Evolutionary conservation across 805 yeast genomes (phyloP), one percentile per base, ranked within the genome.

Genomic region (Tetrapisispora pingtungensis): DNA sequence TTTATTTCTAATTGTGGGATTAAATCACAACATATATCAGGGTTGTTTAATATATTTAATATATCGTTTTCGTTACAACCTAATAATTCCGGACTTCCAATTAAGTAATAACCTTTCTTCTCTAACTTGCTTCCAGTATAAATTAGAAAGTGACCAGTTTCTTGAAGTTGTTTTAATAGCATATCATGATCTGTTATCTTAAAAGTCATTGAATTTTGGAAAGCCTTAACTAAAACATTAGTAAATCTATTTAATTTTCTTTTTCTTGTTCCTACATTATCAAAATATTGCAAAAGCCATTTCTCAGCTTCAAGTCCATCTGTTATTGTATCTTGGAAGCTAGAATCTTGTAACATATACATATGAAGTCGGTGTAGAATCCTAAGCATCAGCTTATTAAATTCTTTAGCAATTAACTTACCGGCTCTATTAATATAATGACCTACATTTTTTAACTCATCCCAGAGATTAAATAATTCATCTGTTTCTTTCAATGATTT

Each of bases 401-500:
- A 81, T 54, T 82, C 87, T 50, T 81, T 81, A 0, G 96, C 93
- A 43, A 90, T 79, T 14, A 82, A 80, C 6, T 78, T 74, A 34
- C 93, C 86, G 26, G 94, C 90, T 6, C 86, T 84, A 35, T 84
- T 88, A 26, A 93, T 74, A 52, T 74, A 81, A 48, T 74, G 76
- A 13, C 97, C 96, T 31, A 86, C 72, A 53, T 80, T 79, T 53
- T 77, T 84, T 51, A 93, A 68, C 53, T 81, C 80, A 27, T 74
- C 72, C 89, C 95, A 93, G 36, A 84, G 84, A 43, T 72, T 76
- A 55, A 87, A 94, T 40, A 93, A 68, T 57, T 84, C 88, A 52
- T 90, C 98, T 1, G 96, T 89, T 55, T 86, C 97, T 56, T 86
- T 86, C 62, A 85, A 86, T 0, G 95, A 84, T 53, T 88, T 75